Conservation (phyloP, 2,329 filamentous ascomycete species). For the Exophiala viscosa region DNA sequence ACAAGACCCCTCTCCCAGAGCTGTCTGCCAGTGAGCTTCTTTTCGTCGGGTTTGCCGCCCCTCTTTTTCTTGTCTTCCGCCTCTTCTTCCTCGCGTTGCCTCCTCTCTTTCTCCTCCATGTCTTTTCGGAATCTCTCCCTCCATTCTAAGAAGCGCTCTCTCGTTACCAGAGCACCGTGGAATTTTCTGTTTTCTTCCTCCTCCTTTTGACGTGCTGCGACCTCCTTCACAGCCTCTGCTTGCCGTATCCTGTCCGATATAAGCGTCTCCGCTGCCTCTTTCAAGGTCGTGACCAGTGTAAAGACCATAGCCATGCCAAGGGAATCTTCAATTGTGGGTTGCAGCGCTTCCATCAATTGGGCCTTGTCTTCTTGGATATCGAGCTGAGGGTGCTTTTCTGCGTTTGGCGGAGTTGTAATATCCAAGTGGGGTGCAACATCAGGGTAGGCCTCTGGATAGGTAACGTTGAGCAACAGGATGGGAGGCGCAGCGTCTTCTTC, state of each 20-base stretch:
- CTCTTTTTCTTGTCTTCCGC: slow-evolving; percentile 79
- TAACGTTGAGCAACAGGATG: slow-evolving; percentile 74
- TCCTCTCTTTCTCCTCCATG: slow-evolving; percentile 68
- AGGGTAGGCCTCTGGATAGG: slow-evolving; percentile 86
- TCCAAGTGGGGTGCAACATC: slow-evolving; percentile 81
- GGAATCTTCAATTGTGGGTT: slow-evolving; percentile 81
- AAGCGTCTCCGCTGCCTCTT: slow-evolving; percentile 85
- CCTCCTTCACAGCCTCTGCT: slow-evolving; percentile 52
- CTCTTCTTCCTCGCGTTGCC: slow-evolving; percentile 70
- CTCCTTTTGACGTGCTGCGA: slow-evolving; percentile 60
- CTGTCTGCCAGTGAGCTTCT: slow-evolving; percentile 67
- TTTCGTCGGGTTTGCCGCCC: slow-evolving; percentile 62
- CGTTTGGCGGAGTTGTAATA: slow-evolving; percentile 68
- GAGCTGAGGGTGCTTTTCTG: slow-evolving; percentile 67
- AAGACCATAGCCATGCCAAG: slow-evolving; percentile 98
- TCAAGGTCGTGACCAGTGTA: slow-evolving; percentile 78
- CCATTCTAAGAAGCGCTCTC: slow-evolving; percentile 82
- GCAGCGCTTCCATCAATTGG: slow-evolving; percentile 65
- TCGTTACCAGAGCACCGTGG: slow-evolving; percentile 82
- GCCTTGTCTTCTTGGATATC: slow-evolving; percentile 77
- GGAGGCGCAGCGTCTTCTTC: slow-evolving; percentile 61
- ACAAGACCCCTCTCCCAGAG: slow-evolving; percentile 73
- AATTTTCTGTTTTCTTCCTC: slow-evolving; percentile 96
- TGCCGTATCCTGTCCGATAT: slow-evolving; percentile 69
- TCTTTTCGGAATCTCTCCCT: slow-evolving; percentile 72